Conservation (phyloP, 306 rosid species). For the Prunus mume region DNA sequence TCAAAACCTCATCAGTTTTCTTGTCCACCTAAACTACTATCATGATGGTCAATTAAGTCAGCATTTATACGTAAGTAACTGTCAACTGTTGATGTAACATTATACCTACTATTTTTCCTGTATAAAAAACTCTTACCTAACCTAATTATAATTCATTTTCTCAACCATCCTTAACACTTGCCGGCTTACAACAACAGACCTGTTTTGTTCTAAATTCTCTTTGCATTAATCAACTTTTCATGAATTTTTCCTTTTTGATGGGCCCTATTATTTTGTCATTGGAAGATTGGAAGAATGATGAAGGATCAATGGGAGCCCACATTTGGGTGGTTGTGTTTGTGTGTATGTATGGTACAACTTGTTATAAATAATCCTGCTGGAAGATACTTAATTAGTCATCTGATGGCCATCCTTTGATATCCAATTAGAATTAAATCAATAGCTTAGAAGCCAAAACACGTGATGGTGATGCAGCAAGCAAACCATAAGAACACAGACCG, state of each 20-base stretch:
- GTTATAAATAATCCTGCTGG: background rate
- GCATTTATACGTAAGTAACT: background rate
- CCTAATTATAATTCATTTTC: too few relatives aligned
- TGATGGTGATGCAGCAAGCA: background rate
- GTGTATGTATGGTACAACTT: conserved; percentile 13
- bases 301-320: background rate
- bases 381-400: background rate
- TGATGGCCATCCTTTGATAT: background rate
- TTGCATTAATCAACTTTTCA: background rate
- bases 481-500: background rate
- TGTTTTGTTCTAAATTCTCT: background rate
- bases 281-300: background rate
- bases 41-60: background rate
- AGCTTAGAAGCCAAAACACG: conserved; percentile 25
- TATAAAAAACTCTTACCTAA: too few relatives aligned
- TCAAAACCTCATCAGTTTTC: background rate
- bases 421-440: background rate
- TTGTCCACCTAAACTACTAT: background rate
- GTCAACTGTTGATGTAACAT: background rate
- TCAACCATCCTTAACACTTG: background rate
- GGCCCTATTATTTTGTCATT: background rate
- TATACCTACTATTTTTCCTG: too few relatives aligned
- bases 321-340: background rate
- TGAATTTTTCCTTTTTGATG: background rate
- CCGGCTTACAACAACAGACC: background rate